These are phyloP conservation scores for Carpinus viminea DNA, from an alignment of 306 rosid species.

Conservation along the genomic window DNA sequence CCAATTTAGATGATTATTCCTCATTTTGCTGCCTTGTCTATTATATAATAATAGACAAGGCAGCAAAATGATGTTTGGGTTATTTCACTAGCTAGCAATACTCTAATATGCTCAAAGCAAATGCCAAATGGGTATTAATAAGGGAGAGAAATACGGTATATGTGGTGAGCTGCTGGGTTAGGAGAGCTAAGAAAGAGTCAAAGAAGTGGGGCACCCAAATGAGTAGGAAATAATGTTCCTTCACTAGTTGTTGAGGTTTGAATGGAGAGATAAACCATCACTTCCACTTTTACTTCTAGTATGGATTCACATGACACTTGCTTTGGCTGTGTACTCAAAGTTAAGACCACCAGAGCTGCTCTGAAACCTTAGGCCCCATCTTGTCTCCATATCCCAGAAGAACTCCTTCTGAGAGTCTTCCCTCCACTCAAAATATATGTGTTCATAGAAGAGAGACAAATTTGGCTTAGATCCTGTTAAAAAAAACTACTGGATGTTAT, in stretches of 20 bases:
- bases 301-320: conserved; percentile 40
- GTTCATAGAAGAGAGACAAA: too few species aligned
- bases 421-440: conserved; percentile 11
- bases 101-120: neutral
- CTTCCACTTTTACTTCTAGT: neutral
- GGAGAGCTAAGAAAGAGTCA: neutral
- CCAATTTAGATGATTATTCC: neutral
- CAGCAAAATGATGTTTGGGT: neutral
- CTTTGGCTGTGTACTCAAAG: conserved; percentile 34
- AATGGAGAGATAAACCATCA: conserved; percentile 10
- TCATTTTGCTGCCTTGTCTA: too few species aligned
- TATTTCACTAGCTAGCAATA: neutral
- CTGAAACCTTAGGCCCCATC: conserved; percentile 50
- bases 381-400: conserved; percentile 34
- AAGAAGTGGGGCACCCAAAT: conserved; percentile 23
- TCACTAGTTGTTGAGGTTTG: conserved; percentile 4
- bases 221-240: conserved; percentile 39
- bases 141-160: too few species aligned
- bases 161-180: too few species aligned
- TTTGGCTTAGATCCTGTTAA: too few species aligned
- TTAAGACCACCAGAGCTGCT: conserved; percentile 34
- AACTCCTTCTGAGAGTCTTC: conserved; percentile 20
- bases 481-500: too few species aligned
- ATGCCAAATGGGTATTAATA: neutral
- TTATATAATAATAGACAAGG: neutral